Percentiles rank a stretch among this genome's conserved stretches.
Evolutionary conservation across 805 yeast species (phyloP).

Genomic region (Metschnikowia lachancei): DNA sequence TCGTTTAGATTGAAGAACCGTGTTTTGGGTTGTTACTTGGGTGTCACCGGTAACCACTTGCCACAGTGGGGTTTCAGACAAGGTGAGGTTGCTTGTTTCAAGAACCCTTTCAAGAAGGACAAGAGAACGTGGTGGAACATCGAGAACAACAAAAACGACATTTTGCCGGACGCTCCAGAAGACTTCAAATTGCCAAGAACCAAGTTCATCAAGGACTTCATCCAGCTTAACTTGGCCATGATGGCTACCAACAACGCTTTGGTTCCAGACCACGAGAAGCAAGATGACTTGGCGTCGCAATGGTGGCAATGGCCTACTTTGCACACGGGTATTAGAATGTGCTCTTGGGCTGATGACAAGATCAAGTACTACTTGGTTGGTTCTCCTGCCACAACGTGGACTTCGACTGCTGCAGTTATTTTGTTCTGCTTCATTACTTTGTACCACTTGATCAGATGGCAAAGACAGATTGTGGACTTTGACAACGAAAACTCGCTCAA

Average conservation of each 20-base stretch:
- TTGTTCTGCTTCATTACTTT: slow-evolving; percentile 48
- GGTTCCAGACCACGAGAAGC: slow-evolving; percentile 70
- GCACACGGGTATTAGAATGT: slow-evolving; percentile 69
- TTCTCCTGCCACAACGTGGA: slow-evolving; percentile 68
- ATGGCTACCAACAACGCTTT: slow-evolving; percentile 81
- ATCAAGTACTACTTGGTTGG: slow-evolving; percentile 65
- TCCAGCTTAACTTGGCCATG: slow-evolving; percentile 74
- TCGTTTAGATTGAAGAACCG: slow-evolving; percentile 73
- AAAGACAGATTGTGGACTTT: slow-evolving; percentile 66
- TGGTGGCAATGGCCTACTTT: slow-evolving; percentile 87
- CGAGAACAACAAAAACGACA: slow-evolving; percentile 62
- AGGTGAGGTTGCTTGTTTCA: slow-evolving; percentile 87
- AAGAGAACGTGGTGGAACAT: slow-evolving; percentile 89
- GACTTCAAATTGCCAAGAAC: slow-evolving; percentile 61
- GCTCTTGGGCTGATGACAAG: slow-evolving; percentile 60
- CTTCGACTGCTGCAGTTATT: slow-evolving; percentile 61
- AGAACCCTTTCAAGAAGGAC: slow-evolving; percentile 64
- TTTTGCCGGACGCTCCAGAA: slow-evolving; percentile 57
- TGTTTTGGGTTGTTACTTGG: slow-evolving; percentile 75
- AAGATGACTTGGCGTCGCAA: slow-evolving; percentile 65
- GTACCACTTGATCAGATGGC: slow-evolving; percentile 53
- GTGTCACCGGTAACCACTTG: slow-evolving; percentile 74
- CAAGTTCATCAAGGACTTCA: slow-evolving; percentile 62
- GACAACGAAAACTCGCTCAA: slow-evolving; percentile 44
- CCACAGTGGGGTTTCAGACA: slow-evolving; percentile 99